Evolutionary conservation across 495 filamentous ascomycete genomes (phyloP).

Genomic region (Oidiodendron maius): DNA sequence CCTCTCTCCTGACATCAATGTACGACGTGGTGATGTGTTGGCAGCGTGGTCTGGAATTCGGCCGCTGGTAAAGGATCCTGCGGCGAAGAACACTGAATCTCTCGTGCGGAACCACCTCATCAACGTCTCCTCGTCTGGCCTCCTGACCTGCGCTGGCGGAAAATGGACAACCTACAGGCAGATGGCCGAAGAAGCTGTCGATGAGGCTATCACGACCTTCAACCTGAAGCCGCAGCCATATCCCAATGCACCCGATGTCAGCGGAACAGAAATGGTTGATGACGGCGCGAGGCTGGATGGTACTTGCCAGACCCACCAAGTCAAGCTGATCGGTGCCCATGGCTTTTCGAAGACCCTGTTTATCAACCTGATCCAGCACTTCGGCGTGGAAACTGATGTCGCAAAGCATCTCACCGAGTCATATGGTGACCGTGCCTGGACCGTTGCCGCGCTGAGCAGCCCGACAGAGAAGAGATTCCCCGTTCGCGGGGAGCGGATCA

Average conservation of each 20-base stretch:
- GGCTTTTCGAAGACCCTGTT: slow-evolving; percentile 94
- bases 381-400: slow-evolving; percentile 90
- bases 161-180: slow-evolving; percentile 99
- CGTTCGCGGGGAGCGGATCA: slow-evolving; percentile 77
- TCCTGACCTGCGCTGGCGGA: slow-evolving; percentile 92
- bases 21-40: slow-evolving; percentile 89
- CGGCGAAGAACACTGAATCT: slow-evolving; percentile 87
- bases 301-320: slow-evolving; percentile 83
- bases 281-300: slow-evolving; percentile 77
- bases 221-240: slow-evolving; percentile 57
- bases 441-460: slow-evolving; percentile 76
- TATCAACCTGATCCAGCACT: slow-evolving; percentile 98
- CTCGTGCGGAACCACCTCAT: slow-evolving; percentile 95
- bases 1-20: slow-evolving; percentile 86
- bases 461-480: slow-evolving; percentile 85
- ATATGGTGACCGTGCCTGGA: slow-evolving; percentile 96
- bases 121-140: slow-evolving; percentile 76
- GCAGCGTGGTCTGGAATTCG: slow-evolving; percentile 95
- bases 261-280: slow-evolving; percentile 68
- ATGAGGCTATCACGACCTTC: slow-evolving; percentile 79
- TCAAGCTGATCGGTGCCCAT: slow-evolving; percentile 88
- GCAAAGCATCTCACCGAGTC: slow-evolving; percentile 84
- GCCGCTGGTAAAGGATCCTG: slow-evolving; percentile 89
- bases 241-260: slow-evolving; percentile 60
- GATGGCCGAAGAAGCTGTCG: slow-evolving; percentile 97